Base-by-base conservation (phyloP, 78 protist species). In the Anaeramoeba flamelloides region DNA sequence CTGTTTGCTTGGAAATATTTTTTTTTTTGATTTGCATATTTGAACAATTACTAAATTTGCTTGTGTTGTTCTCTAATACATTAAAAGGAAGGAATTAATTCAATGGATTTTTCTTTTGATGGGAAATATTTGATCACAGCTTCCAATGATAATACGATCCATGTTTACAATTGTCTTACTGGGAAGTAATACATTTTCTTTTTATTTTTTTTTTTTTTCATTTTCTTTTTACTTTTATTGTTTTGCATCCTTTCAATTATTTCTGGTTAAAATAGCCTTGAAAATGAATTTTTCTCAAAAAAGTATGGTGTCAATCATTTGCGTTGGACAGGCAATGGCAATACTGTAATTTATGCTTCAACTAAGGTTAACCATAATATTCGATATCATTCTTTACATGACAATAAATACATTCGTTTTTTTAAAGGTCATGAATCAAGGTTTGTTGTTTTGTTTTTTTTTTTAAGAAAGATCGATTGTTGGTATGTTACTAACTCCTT, bases 401-500 rank as follows among this genome's bases (percentile, higher is more conserved):
- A 89, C 87, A 89, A 89, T 77, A 82, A 83, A 40, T 89, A 89
- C 77, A 40, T 89, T 39, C 79, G 87, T 37, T 89, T 87, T 64
- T 87, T 89, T 83, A 89, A 89, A 77, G 92, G 92, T 31, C 92
- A 89, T 34, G 86, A 90, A 39, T 87, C 78, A 41, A 53, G 81
- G 89, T 88, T 69, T 22, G 75, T 34, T n/a, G n/a, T n/a, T n/a
- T n/a, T n/a, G n/a, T n/a, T n/a, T n/a, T n/a, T n/a, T n/a, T n/a
- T n/a, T n/a, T n/a, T n/a, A n/a, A n/a, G n/a, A n/a, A n/a, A n/a
- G n/a, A n/a, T n/a, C n/a, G n/a, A n/a, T n/a, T n/a, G n/a, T n/a
- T n/a, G n/a, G n/a, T n/a, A n/a, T n/a, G n/a, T n/a, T n/a, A n/a
- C n/a, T n/a, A n/a, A n/a, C n/a, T n/a, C n/a, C n/a, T n/a, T n/a